Conservation (phyloP, 805 yeast species). For the Starmera pachycereana region DNA sequence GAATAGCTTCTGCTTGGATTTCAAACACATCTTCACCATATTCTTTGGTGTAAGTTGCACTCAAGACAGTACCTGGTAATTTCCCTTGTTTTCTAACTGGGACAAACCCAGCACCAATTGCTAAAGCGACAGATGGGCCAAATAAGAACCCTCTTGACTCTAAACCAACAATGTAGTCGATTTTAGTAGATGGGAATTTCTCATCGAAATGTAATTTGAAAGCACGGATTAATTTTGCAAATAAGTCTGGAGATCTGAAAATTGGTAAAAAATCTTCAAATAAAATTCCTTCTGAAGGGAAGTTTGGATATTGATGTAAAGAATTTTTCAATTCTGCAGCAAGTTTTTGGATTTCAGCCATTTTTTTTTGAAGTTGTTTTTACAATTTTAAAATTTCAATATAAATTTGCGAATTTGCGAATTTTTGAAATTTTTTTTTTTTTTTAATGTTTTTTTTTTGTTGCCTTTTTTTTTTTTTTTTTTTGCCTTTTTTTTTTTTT, state of each 20-base stretch:
- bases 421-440: neutral
- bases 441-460: no score
- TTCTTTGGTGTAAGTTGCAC: constrained; percentile 77
- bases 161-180: constrained; percentile 87
- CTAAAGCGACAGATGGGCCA: constrained; percentile 92
- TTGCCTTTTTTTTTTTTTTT: no score
- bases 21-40: constrained; percentile 88
- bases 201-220: constrained; percentile 64
- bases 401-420: no score
- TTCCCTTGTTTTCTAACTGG: constrained; percentile 96
- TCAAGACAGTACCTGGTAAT: constrained; percentile 74
- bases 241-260: constrained; percentile 71
- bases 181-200: constrained; percentile 41
- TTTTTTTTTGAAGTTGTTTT: neutral
- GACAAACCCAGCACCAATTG: constrained; percentile 80
- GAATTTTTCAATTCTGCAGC: constrained; percentile 43
- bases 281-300: constrained; percentile 85
- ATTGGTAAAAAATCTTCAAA: constrained; percentile 96
- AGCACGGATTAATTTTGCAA: constrained; percentile 73
- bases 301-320: constrained; percentile 77
- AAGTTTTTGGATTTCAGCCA: constrained; percentile 1
- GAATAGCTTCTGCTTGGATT: constrained; percentile 75
- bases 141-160: constrained; percentile 96
- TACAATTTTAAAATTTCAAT: no score
- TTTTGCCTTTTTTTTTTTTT: no score